Evolutionary conservation across 2,329 filamentous ascomycete genomes (phyloP).

Genomic region (Pseudogymnoascus pannorum): DNA sequence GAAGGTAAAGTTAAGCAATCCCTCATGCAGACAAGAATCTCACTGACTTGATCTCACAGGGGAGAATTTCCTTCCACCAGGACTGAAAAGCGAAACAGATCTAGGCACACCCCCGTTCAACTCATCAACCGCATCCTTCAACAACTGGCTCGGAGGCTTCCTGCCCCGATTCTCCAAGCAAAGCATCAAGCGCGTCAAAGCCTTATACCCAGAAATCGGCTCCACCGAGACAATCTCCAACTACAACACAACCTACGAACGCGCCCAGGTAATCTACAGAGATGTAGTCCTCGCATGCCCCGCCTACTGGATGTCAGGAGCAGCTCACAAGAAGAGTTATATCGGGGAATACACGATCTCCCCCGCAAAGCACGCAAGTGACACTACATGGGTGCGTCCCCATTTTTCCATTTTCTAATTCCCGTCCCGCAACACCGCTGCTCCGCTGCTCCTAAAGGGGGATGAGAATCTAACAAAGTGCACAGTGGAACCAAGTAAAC

Average conservation of each 20-base stretch:
- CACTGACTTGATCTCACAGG: conserved; percentile 28
- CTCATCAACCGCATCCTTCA: conserved; percentile 41
- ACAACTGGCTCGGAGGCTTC: conserved; percentile 46
- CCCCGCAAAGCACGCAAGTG: conserved; percentile 52
- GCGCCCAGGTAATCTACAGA: conserved; percentile 50
- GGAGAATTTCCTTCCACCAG: conserved; percentile 51
- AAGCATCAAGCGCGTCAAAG: conserved; percentile 35
- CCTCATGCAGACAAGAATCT: background rate
- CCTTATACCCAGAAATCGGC: conserved; percentile 42
- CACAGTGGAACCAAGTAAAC: conserved; percentile 50
- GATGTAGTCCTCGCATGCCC: conserved; percentile 54
- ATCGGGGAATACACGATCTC: conserved; percentile 52
- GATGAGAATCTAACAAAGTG: background rate
- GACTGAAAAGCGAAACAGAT: conserved; percentile 32
- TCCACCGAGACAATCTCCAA: conserved; percentile 35
- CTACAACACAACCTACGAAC: conserved; percentile 44
- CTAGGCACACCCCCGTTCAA: conserved; percentile 40
- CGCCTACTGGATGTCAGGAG: conserved; percentile 46
- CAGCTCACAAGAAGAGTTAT: conserved; percentile 40
- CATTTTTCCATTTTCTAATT: background rate
- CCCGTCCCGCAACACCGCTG: background rate
- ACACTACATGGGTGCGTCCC: conserved; percentile 45
- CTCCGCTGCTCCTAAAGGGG: background rate
- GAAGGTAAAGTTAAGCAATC: conserved; percentile 31
- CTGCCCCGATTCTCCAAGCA: conserved; percentile 39